Evolutionary conservation across 2,329 filamentous ascomycete species (phyloP), one percentile per base, ranked within the genome.

Genomic region (Alternaria panax): DNA sequence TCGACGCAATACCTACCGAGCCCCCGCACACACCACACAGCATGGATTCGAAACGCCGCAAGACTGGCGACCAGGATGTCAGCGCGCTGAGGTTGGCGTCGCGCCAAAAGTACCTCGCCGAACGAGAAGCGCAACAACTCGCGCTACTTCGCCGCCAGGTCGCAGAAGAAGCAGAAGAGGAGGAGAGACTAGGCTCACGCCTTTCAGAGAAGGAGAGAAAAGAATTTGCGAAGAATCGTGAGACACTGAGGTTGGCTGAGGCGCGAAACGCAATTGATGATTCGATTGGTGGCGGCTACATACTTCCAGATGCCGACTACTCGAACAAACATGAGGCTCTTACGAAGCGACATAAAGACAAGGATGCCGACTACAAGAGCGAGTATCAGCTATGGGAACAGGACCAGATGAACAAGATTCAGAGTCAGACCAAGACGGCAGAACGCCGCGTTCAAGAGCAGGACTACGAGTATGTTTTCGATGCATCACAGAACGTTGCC

Each of bases 301-400:
- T 99, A 38, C n/a, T 99, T 81, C 95, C 94, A 0, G 93, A 97
- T 65, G 65, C 70, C 14, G 93, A 97, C 75, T 97, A 97, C 74
- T 94, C 97, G 63, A 97, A 92, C 0, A 98, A 98, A 76, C 88
- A 95, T 64, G 92, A 96, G 24, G 92, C 92, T 0, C 84, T 99
- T 11, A 97, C 96, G 80, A 93, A 92, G 76, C 88, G 93, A 51
- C 90, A 90, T 69, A 93, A 93, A 5, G 89, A 95, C 65, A 89
- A 94, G 65, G 94, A 97, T 75, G 90, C 90, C 69, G 96, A 92
- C 8, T 14, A 36, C 69, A 87, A 97, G 58, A 97, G 93, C 0
- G 95, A 99, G 76, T 91, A 97, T 64, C 93, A 99, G 63, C 92
- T 97, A 73, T 99, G 94, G 94, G 95, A 99, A 76, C 83, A 88